phyloP scores from a whole-genome alignment of 2,329 filamentous ascomycete genomes.

The Paecilomyces sp. region DNA sequence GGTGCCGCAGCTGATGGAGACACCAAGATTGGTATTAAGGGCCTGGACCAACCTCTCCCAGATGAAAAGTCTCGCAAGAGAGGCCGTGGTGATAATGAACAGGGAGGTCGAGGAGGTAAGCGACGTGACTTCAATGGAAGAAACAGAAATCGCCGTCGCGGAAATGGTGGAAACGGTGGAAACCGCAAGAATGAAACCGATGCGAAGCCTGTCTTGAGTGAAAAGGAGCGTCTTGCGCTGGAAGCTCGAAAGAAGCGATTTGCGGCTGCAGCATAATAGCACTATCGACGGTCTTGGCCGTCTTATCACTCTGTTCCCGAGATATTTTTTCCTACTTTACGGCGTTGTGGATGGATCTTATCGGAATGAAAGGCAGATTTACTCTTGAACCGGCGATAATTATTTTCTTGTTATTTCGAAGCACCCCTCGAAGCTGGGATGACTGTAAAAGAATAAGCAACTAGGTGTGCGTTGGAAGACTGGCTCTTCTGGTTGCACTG shows the following conservation, averaged over 20 bases:
- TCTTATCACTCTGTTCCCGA: not conserved
- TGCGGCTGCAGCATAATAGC: constrained; percentile 21
- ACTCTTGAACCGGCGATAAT: not conserved
- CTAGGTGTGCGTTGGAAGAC: not conserved
- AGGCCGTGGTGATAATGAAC: constrained; percentile 26
- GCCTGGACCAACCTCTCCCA: constrained; percentile 40
- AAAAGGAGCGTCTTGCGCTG: constrained; percentile 36
- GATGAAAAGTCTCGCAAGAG: constrained; percentile 35
- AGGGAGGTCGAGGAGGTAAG: constrained; percentile 35
- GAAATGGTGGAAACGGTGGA: constrained; percentile 11
- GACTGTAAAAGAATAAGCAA: not conserved
- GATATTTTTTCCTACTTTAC: not conserved
- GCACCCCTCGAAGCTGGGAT: not conserved
- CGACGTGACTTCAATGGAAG: constrained; percentile 30
- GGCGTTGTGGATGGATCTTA: not conserved
- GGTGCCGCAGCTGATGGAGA: constrained; percentile 22
- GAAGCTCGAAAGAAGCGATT: constrained; percentile 45
- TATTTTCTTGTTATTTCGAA: not conserved
- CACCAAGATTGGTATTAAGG: constrained; percentile 25
- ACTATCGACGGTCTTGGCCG: not conserved
- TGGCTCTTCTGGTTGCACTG: not conserved
- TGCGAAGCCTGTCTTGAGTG: constrained; percentile 20
- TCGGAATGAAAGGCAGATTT: constrained; percentile 1
- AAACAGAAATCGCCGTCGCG: constrained; percentile 19
- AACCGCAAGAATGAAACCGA: constrained; percentile 14